phyloP scores from a whole-genome alignment of 306 rosid species.

The Prinsepia uniflora region DNA sequence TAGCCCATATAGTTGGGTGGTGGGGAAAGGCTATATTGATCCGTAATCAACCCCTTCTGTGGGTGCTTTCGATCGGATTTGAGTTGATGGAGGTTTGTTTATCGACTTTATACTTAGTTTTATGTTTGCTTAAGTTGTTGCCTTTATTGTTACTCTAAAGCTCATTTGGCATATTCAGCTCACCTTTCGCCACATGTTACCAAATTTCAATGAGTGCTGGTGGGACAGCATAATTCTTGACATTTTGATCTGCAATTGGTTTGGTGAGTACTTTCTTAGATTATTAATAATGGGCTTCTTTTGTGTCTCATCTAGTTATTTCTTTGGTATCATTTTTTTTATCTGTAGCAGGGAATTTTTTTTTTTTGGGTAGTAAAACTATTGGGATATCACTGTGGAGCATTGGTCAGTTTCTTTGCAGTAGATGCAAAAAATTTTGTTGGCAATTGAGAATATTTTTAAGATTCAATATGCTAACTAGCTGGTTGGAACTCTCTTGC shows the following conservation, averaged over 20 bases:
- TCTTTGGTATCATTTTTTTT: background rate
- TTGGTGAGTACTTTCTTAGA: constrained; percentile 57
- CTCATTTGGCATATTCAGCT: constrained; percentile 46
- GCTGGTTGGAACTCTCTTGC: background rate
- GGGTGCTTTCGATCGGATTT: constrained; percentile 91
- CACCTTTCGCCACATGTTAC: constrained; percentile 97
- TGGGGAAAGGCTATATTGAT: constrained; percentile 99
- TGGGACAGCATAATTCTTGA: constrained; percentile 99
- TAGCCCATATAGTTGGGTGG: constrained; percentile 98
- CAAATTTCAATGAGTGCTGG: constrained; percentile 99
- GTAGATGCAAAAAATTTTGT: background rate
- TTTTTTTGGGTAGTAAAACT: too few species aligned
- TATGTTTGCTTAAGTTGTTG: constrained; percentile 7
- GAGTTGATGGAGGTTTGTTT: constrained; percentile 85
- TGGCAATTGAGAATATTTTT: background rate
- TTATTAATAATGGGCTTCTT: background rate
- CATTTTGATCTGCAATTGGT: constrained; percentile 96
- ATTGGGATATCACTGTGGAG: background rate
- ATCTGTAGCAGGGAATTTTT: background rate
- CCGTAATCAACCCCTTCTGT: constrained; percentile 95
- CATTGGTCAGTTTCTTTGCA: background rate
- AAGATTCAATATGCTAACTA: background rate
- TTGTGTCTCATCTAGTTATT: background rate
- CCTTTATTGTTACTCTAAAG: constrained; percentile 21
- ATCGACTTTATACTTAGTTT: constrained; percentile 19